These are phyloP conservation scores for Candida peoriensis DNA, from an alignment of 805 yeast genomes.

Conservation along the genomic window DNA sequence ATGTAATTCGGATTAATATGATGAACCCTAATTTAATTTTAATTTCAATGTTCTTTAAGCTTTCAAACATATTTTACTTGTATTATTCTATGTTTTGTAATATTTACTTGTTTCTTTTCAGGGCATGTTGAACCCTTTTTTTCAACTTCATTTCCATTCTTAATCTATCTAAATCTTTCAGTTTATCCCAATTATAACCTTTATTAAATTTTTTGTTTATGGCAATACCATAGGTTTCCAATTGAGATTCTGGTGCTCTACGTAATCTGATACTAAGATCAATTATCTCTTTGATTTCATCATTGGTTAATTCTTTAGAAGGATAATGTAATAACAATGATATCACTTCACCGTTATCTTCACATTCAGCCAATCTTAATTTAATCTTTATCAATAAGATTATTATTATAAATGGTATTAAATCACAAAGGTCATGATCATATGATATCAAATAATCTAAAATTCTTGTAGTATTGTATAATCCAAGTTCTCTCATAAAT, in stretches of 20 bases:
- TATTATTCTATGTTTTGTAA: no score
- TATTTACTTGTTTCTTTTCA: no score
- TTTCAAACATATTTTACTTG: no score
- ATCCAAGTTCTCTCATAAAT: conserved; percentile 41
- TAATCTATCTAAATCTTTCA: conserved; percentile 38
- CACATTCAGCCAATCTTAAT: conserved; percentile 35
- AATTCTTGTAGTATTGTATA: conserved; percentile 28
- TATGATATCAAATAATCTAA: conserved; percentile 39
- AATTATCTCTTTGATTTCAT: conserved; percentile 23
- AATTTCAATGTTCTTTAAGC: no score
- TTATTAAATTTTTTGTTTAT: conserved; percentile 37
- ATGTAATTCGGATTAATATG: no score
- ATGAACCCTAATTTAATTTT: no score
- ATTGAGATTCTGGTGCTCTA: conserved; percentile 30
- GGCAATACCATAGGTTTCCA: conserved; percentile 31
- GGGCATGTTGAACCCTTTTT: conserved; percentile 31
- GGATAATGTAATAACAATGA: conserved; percentile 44
- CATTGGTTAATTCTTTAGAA: conserved; percentile 21
- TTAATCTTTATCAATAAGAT: conserved; percentile 39
- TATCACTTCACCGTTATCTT: conserved; percentile 44
- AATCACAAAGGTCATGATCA: conserved; percentile 25
- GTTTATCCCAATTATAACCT: conserved; percentile 32
- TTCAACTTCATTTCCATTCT: conserved; percentile 43
- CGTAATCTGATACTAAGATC: conserved; percentile 32
- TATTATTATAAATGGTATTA: conserved; percentile 36